These are phyloP conservation scores for Aspergillus carlsbadensis DNA, from an alignment of 495 filamentous ascomycete species.

Conservation along the genomic window DNA sequence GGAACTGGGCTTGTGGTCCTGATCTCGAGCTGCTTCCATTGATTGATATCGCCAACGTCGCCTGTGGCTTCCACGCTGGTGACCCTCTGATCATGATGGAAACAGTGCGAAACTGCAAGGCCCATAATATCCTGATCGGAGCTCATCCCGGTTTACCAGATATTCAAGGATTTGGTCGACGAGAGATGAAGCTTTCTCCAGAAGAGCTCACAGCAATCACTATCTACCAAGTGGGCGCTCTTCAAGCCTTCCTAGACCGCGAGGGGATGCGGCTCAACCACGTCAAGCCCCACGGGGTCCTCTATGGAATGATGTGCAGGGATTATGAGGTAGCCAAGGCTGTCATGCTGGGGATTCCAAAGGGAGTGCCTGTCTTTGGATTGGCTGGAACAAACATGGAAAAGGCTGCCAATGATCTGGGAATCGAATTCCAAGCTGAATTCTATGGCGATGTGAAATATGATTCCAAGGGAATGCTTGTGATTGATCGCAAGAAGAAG, in stretches of 20 bases:
- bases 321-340: constrained; percentile 51
- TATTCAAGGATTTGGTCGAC: constrained; percentile 60
- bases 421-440: constrained; percentile 56
- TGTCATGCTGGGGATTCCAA: constrained; percentile 50
- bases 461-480: constrained; percentile 44
- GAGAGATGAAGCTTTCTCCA: constrained; percentile 52
- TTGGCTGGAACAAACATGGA: constrained; percentile 53
- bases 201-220: constrained; percentile 57
- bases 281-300: constrained; percentile 58
- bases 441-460: constrained; percentile 61
- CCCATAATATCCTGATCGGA: constrained; percentile 51
- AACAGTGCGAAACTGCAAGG: constrained; percentile 55
- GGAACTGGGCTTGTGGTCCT: constrained; percentile 48
- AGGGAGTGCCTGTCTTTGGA: constrained; percentile 56
- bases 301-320: constrained; percentile 58
- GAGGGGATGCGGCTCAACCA: constrained; percentile 57
- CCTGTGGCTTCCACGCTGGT: constrained; percentile 57
- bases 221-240: constrained; percentile 59
- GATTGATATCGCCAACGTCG: constrained; percentile 63
- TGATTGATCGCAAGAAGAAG: constrained; percentile 58
- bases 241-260: constrained; percentile 54
- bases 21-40: constrained; percentile 58
- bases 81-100: constrained; percentile 61
- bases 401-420: constrained; percentile 50
- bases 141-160: constrained; percentile 63